Conservation (phyloP, 2,329 filamentous ascomycete species). For the Cytospora piceae region DNA sequence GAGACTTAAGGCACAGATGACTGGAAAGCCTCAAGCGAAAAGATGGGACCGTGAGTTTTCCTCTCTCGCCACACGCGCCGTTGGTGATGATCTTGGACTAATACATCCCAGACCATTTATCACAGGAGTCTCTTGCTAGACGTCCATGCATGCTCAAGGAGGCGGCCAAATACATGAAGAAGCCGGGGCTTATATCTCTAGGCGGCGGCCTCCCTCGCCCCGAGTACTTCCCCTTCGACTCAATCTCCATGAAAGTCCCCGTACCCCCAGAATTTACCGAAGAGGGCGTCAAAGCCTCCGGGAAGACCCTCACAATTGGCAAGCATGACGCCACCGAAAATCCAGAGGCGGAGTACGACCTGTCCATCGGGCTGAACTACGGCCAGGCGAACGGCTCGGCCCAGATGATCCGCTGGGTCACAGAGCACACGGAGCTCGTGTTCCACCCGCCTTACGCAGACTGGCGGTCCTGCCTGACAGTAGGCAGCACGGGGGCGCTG, state of each 20-base stretch:
- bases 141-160: conserved; percentile 77
- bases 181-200: conserved; percentile 84
- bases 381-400: conserved; percentile 83
- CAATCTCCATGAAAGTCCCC: conserved; percentile 75
- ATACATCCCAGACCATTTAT: conserved; percentile 56
- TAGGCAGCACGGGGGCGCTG: conserved; percentile 84
- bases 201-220: conserved; percentile 89
- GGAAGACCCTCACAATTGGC: conserved; percentile 66
- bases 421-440: conserved; percentile 93
- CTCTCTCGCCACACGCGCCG: neutral
- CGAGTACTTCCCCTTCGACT: conserved; percentile 90
- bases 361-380: conserved; percentile 91
- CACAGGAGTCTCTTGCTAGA: conserved; percentile 61
- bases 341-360: conserved; percentile 60
- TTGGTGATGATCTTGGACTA: conserved; percentile 3
- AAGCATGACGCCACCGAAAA: conserved; percentile 78
- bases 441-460: conserved; percentile 86
- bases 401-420: conserved; percentile 86
- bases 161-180: conserved; percentile 78
- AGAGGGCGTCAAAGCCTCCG: conserved; percentile 63
- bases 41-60: conserved; percentile 79
- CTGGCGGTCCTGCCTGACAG: conserved; percentile 82
- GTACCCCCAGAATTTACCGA: conserved; percentile 71
- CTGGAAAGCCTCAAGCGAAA: conserved; percentile 74
- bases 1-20: conserved; percentile 33